Evolutionary conservation across 768 basidiomycete species (phyloP).

Genomic region (Omphalotus guepiniiformis): DNA sequence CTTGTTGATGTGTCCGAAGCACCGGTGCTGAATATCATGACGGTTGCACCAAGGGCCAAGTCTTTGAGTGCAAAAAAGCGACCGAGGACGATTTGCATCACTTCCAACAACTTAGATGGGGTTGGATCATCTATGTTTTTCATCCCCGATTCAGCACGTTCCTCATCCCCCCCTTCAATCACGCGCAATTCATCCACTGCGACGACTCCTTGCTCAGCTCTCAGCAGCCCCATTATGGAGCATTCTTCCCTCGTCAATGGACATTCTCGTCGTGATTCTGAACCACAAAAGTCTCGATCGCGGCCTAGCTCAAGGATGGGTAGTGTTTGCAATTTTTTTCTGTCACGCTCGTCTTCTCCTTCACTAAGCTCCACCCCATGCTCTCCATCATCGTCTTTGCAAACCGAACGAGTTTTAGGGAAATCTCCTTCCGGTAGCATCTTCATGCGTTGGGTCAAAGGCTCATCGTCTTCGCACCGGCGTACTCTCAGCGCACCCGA

Average conservation of each 20-base stretch:
- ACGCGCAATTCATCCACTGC: conserved; percentile 6
- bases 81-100: conserved; percentile 31
- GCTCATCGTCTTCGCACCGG: conserved; percentile 38
- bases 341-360: conserved; percentile 12
- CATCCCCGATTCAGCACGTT: conserved; percentile 18
- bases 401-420: background rate
- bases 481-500: conserved; percentile 52
- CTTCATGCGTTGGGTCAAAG: conserved; percentile 44
- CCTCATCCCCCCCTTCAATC: no score
- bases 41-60: conserved; percentile 7
- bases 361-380: background rate
- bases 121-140: conserved; percentile 27
- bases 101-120: conserved; percentile 25
- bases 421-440: conserved; percentile 25
- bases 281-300: background rate
- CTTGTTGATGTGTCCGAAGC: conserved; percentile 16
- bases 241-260: background rate
- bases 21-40: background rate
- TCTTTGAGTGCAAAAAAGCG: conserved; percentile 14
- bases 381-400: background rate
- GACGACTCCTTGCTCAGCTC: conserved; percentile 44
- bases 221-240: conserved; percentile 47
- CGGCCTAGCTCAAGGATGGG: conserved; percentile 5
- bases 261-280: background rate
- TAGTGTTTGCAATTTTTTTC: conserved; percentile 1